Evolutionary conservation across 2,329 filamentous ascomycete genomes (phyloP), one percentile per base, ranked within the genome.

Genomic region (Aspergillus amoenus): DNA sequence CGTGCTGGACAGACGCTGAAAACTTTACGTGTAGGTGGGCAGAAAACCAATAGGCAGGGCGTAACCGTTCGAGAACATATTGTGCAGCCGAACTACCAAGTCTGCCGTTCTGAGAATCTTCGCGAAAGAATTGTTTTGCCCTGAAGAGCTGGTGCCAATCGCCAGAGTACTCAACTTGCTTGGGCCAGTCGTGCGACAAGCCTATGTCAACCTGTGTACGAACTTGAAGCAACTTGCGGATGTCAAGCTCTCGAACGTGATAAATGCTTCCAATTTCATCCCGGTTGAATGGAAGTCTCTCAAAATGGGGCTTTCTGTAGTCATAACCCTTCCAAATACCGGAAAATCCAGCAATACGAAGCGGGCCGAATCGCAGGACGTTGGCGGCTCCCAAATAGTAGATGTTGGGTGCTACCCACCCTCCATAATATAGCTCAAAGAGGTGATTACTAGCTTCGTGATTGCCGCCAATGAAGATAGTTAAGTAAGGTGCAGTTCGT

Each of bases 341-440:
- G 52, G 91, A 94, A 72, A 97, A 80, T 5, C 89, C 93, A 37
- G 91, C 90, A 60, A 99, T 96, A 21, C 94, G 87, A 48, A 99
- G 77, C 1, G 90, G 88, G 0, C 93, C 93, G 32, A 95, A 80
- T 17, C 88, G 87, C 41, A 99, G 72, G 8, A 99, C 88, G 70
- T 96, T 97, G 58, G 94, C 91, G 34, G 92, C 91, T 48, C 94
- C 94, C 73, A 97, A 83, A 76, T 97, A 99, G 80, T 97, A 99
- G 62, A 99, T 97, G 65, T 94, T 96, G 8, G 91, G 92, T 7
- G 93, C 93, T 5, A 91, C 94, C 94, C 94, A 99, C 50, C 94
- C 94, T 51, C 94, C 94, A 70, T 97, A 96, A 78, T 91, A 96
- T 0, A 99, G 83, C 76, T 99, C 94, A 80, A 88, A 94, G 5